phyloP scores from a whole-genome alignment of 2,329 filamentous ascomycete species.

The Neonectria punicea region DNA sequence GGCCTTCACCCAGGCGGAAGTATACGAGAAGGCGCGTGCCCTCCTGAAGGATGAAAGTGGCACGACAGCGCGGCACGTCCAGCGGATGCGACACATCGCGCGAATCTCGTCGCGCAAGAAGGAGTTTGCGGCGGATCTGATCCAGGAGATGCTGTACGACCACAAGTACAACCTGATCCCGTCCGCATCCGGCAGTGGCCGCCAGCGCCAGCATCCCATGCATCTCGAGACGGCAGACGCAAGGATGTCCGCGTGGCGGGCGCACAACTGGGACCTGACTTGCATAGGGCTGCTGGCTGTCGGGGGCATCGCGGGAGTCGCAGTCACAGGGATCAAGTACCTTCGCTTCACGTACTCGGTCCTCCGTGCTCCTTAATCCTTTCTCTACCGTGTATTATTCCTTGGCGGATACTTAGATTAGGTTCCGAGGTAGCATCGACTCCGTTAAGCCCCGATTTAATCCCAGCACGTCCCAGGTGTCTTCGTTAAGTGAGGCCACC shows the following conservation, averaged over 20 bases:
- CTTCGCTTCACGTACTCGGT: not conserved
- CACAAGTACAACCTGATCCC: not conserved
- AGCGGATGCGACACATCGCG: not conserved
- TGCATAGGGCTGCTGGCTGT: constrained; percentile 3
- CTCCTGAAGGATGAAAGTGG: not conserved
- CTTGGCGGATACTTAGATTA: too few species aligned
- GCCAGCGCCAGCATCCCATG: not conserved
- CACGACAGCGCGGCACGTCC: not conserved
- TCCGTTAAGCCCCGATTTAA: not conserved
- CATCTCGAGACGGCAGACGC: not conserved
- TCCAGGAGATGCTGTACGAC: not conserved
- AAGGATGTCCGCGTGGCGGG: not conserved
- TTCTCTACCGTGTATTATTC: not conserved
- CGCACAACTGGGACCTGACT: not conserved
- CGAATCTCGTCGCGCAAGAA: not conserved
- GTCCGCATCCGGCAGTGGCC: not conserved
- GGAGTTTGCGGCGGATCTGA: not conserved
- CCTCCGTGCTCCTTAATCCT: not conserved
- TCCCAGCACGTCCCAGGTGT: not conserved
- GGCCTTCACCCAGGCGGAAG: not conserved
- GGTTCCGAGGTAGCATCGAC: too few species aligned
- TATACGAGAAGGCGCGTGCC: not conserved
- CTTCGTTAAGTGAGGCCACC: not conserved
- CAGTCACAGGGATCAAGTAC: not conserved
- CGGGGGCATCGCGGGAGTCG: not conserved